A percentile compares a stretch with the other conserved stretches of the same genome.
Evolutionary conservation across 2,329 filamentous ascomycete genomes (phyloP).

Genomic region (Fusarium sp.): DNA sequence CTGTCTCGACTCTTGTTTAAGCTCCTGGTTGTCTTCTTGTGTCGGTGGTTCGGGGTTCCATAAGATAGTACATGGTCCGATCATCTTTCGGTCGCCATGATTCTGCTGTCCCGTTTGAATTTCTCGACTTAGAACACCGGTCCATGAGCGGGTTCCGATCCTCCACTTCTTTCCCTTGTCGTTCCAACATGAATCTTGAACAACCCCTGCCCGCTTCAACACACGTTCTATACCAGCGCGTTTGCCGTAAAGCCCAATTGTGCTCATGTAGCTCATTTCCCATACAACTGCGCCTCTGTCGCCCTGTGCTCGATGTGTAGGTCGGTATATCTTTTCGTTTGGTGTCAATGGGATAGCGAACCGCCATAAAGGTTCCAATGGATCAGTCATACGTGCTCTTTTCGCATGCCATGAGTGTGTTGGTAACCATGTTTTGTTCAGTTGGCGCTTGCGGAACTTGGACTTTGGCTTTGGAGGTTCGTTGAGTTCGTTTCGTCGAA

Average conservation of each 20-base stretch:
- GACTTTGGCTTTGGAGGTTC: constrained; percentile 64
- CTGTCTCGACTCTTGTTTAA: constrained; percentile 51
- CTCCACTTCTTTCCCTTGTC: constrained; percentile 78
- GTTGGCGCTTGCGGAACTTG: constrained; percentile 86
- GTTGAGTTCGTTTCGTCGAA: constrained; percentile 77
- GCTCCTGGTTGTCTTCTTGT: constrained; percentile 39
- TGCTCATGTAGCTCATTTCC: constrained; percentile 96
- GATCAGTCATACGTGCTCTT: constrained; percentile 86
- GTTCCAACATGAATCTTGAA: constrained; percentile 70
- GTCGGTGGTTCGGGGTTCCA: constrained; percentile 70
- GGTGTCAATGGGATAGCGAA: constrained; percentile 88
- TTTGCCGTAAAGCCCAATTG: constrained; percentile 79
- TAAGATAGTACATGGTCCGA: constrained; percentile 79
- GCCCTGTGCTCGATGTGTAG: constrained; percentile 83
- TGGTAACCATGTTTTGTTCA: constrained; percentile 91
- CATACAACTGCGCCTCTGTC: constrained; percentile 84
- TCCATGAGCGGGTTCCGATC: constrained; percentile 61
- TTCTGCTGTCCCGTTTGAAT: constrained; percentile 55
- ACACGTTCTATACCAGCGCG: constrained; percentile 73
- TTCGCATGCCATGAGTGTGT: constrained; percentile 97
- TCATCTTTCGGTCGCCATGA: constrained; percentile 57
- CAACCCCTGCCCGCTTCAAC: constrained; percentile 73
- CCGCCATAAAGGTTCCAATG: constrained; percentile 85
- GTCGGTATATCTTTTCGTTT: constrained; percentile 88
- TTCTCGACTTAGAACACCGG: constrained; percentile 64